phyloP scores from a whole-genome alignment of 768 basidiomycete genomes.

The Termitomyces sp. region DNA sequence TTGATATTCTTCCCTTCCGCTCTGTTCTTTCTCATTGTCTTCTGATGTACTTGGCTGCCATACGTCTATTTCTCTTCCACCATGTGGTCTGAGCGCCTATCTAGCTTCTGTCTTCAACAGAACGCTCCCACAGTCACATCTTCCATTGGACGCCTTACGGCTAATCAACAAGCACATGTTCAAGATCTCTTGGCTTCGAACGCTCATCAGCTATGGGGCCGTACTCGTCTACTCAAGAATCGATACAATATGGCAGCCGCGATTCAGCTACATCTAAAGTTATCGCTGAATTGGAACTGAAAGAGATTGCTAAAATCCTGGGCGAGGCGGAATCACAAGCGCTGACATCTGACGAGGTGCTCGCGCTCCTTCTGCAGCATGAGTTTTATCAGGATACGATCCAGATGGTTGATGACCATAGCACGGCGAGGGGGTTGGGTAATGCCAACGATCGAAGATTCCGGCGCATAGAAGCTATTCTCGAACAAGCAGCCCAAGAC shows the following conservation, averaged over 20 bases:
- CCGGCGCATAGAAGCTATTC: neutral
- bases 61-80: neutral
- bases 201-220: neutral
- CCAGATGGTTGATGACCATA: slow-evolving; percentile 3
- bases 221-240: neutral
- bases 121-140: neutral
- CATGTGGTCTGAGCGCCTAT: neutral
- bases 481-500: slow-evolving; percentile 11
- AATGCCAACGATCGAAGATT: slow-evolving; percentile 7
- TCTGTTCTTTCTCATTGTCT: neutral
- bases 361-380: slow-evolving; percentile 10
- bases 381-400: slow-evolving; percentile 2
- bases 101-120: neutral
- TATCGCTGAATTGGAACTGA: slow-evolving; percentile 1
- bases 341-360: slow-evolving; percentile 14
- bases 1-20: neutral
- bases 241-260: neutral
- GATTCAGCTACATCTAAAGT: neutral
- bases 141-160: neutral
- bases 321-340: neutral
- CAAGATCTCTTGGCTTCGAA: neutral
- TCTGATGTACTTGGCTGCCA: neutral
- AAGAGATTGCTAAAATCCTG: slow-evolving; percentile 7
- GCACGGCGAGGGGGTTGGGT: slow-evolving; percentile 8
- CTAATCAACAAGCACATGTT: neutral